These are phyloP conservation scores for Fusarium humuli DNA, from an alignment of 2,329 filamentous ascomycete genomes.

Conservation along the genomic window DNA sequence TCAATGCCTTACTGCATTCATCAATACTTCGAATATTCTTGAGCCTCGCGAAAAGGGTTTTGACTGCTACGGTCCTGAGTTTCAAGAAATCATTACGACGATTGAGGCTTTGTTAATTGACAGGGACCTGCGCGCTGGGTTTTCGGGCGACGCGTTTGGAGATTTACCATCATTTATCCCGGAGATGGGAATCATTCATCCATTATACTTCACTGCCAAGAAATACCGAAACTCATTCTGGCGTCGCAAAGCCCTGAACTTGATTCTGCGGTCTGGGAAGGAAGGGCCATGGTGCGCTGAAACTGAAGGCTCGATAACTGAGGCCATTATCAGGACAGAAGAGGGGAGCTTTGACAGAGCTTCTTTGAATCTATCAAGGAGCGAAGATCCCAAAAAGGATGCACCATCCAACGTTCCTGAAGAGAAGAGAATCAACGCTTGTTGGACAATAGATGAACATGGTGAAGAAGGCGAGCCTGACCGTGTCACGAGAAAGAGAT, in stretches of 20 bases:
- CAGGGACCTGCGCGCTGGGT: not conserved
- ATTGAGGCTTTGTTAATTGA: not conserved
- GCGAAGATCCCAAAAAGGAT: not conserved
- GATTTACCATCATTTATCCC: slow-evolving; percentile 14
- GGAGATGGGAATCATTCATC: slow-evolving; percentile 37
- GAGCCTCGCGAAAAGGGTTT: slow-evolving; percentile 29
- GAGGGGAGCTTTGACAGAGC: not conserved
- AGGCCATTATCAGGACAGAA: slow-evolving; percentile 16
- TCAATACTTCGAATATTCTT: slow-evolving; percentile 18
- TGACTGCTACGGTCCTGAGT: slow-evolving; percentile 32
- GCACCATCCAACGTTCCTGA: not conserved
- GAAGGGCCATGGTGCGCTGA: slow-evolving; percentile 38
- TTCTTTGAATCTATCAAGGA: not conserved
- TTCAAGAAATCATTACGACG: slow-evolving; percentile 30
- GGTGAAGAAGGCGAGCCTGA: not conserved
- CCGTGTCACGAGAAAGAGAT: not conserved
- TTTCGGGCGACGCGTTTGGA: accelerated
- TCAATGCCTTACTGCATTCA: slow-evolving; percentile 30
- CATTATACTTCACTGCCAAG: slow-evolving; percentile 22
- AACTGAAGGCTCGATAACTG: slow-evolving; percentile 7
- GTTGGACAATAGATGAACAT: not conserved
- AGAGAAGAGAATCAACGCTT: not conserved
- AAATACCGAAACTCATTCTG: slow-evolving; percentile 33
- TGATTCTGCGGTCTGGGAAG: slow-evolving; percentile 16
- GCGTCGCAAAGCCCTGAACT: slow-evolving; percentile 25